Evolutionary conservation across 352 stramenopile species (phyloP), one percentile per base, ranked within the genome.

Genomic region (Globisporangium heterothallicum): DNA sequence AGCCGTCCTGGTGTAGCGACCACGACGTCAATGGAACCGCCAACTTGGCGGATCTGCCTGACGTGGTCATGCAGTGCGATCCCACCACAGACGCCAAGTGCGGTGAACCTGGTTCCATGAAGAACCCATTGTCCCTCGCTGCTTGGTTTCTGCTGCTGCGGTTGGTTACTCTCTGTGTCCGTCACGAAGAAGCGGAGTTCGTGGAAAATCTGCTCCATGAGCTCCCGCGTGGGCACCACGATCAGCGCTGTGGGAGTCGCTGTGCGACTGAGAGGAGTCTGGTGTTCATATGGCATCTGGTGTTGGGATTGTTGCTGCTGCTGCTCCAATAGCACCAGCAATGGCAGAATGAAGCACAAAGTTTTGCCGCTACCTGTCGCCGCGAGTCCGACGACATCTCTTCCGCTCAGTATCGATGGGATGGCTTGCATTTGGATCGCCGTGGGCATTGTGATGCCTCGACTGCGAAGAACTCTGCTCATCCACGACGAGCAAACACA

Each of bases 361-460:
- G 90, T 98, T 64, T 99, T 99, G 45, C 96, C 95, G 22, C 76
- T 96, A 40, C 95, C 95, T 3, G 96, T 99, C 0, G 95, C 89
- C 6, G 96, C 95, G 38, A 94, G 74, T 2, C 77, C 92, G 32
- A 99, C 72, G 25, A 99, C 75, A 68, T 99, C 96, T 21, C 88
- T 70, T n/a, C 83, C 74, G 10, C 66, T 59, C 9, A 94, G 57
- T 6, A 97, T 61, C 19, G 72, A 68, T 6, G 93, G 91, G n/a
- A 97, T 77, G n/a, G 81, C 67, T 59, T 97, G 87, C 82, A 98
- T 98, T 70, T 99, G 97, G 49, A 99, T 95, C 6, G 96, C 72
- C 10, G 94, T 99, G 1, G 97, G 97, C 41, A 88, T 84, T 32
- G 78, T 82, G 59, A 97, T 63, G 13, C 65, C 64, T 32, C 68